Evolutionary conservation across 345 rosid genomes (phyloP), one percentile per base, ranked within the genome.

Genomic region (Excoecaria agallocha): DNA sequence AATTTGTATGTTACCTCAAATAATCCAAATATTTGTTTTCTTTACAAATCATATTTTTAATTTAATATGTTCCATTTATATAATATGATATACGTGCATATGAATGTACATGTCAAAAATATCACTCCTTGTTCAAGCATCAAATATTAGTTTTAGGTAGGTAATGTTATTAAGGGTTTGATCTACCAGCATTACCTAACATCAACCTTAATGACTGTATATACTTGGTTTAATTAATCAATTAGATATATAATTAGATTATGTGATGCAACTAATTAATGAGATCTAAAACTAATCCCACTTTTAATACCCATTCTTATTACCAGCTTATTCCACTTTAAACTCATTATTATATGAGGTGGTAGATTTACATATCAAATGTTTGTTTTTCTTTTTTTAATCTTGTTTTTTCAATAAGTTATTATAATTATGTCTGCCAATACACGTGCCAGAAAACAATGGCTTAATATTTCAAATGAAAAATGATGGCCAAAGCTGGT

Each of bases 131-230:
- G 70, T 59, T 75, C 25, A 43, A 50, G 48, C 35, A 73, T 66
- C 54, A 57, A 58, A 56, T 19, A 11, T 51, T 20, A 20, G 12
- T 25, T 41, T 69, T 55, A 69, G 75, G 74, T 68, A 61, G 84
- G 78, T 78, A 56, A 69, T 67, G 77, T 30, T 38, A 61, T 76
- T 43, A 49, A 69, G 69, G 79, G 74, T 77, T 81, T 79, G 86
- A 83, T 85, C 74, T 55, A 79, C 76, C 85, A 69, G 73, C 57
- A 77, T 70, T 51, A 77, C 83, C 82, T 77, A 83, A 78, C 85
- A 61, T 77, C 22, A 69, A 76, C 17, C 71, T 43, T 37, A 49
- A 43, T 68, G 59, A 72, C 57, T 62, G 70, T 52, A 43, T 52
- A 52, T 17, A 15, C 19, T 54, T 45, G 56, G 11, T 19, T 22